phyloP scores from a whole-genome alignment of 2,329 filamentous ascomycete genomes.

The Colletotrichum sp. region DNA sequence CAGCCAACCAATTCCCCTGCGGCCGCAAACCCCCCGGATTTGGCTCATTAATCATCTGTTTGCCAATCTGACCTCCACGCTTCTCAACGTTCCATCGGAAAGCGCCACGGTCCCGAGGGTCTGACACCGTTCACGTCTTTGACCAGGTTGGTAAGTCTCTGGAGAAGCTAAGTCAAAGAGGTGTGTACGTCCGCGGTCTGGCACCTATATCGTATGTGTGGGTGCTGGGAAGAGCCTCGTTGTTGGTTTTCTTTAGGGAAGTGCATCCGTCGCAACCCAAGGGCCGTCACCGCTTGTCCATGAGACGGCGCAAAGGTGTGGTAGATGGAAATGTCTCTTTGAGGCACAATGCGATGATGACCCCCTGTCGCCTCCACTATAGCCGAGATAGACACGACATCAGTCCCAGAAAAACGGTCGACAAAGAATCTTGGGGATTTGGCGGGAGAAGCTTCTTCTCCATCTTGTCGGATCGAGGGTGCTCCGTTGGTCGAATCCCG shows the following conservation, averaged over 20 bases:
- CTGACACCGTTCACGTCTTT: slow-evolving; percentile 6
- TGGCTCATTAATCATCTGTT: not conserved
- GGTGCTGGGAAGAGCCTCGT: not conserved
- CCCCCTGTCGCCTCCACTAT: not conserved
- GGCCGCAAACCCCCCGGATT: not conserved
- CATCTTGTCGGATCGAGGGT: not conserved
- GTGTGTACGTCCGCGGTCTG: not conserved
- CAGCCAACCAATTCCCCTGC: slow-evolving; percentile 10
- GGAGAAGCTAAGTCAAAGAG: not conserved
- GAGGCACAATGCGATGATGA: not conserved
- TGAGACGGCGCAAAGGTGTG: not conserved
- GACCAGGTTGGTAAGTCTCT: not conserved
- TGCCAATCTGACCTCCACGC: slow-evolving; percentile 9
- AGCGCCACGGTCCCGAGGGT: slow-evolving; percentile 13
- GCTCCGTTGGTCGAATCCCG: not conserved
- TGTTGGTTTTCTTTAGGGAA: not conserved
- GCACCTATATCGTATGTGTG: not conserved
- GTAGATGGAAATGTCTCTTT: not conserved
- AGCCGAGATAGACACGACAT: not conserved
- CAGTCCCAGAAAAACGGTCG: not conserved
- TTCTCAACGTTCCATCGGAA: slow-evolving; percentile 13
- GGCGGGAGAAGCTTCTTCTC: not conserved
- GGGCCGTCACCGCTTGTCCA: slow-evolving; percentile 4
- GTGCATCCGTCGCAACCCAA: not conserved
- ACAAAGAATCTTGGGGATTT: not conserved